phyloP scores from a whole-genome alignment of 2,329 filamentous ascomycete species.

The Pseudogymnoascus sp. region DNA sequence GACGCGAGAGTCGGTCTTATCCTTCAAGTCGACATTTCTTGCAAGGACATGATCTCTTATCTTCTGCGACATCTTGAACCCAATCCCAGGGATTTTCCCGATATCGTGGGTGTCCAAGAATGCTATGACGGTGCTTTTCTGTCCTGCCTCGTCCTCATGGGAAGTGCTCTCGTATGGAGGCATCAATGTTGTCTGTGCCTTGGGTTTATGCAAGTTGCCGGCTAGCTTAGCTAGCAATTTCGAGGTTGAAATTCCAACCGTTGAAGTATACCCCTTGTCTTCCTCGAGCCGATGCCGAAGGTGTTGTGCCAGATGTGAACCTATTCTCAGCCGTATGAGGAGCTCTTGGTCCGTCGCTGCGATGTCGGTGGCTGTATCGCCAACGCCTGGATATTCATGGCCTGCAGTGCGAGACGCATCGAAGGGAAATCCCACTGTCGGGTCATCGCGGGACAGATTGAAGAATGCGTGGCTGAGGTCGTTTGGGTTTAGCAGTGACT shows the following conservation, averaged over 20 bases:
- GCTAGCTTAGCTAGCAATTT: slow-evolving; percentile 81
- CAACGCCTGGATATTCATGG: slow-evolving; percentile 25
- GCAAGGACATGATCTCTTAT: slow-evolving; percentile 53
- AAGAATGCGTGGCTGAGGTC: slow-evolving; percentile 68
- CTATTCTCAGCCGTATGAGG: slow-evolving; percentile 56
- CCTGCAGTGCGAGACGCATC: slow-evolving; percentile 64
- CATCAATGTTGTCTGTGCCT: slow-evolving; percentile 75
- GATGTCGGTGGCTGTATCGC: background rate
- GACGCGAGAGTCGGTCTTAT: slow-evolving; percentile 36
- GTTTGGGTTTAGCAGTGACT: slow-evolving; percentile 58
- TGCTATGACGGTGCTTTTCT: background rate
- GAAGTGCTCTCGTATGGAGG: slow-evolving; percentile 42
- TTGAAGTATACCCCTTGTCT: slow-evolving; percentile 75
- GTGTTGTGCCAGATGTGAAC: slow-evolving; percentile 71
- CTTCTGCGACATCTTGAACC: slow-evolving; percentile 65
- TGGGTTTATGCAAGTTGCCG: slow-evolving; percentile 77
- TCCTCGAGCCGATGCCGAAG: slow-evolving; percentile 65
- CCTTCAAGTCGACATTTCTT: slow-evolving; percentile 23
- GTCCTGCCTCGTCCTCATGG: slow-evolving; percentile 21
- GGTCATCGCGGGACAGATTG: slow-evolving; percentile 62
- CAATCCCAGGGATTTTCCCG: slow-evolving; percentile 76
- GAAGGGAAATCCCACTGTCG: slow-evolving; percentile 71
- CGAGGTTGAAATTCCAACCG: slow-evolving; percentile 79
- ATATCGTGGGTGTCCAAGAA: slow-evolving; percentile 75
- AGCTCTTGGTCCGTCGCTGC: slow-evolving; percentile 15